Evolutionary conservation across 768 basidiomycete species (phyloP), one percentile per base, ranked within the genome.

Genomic region (Boletus fagicola): DNA sequence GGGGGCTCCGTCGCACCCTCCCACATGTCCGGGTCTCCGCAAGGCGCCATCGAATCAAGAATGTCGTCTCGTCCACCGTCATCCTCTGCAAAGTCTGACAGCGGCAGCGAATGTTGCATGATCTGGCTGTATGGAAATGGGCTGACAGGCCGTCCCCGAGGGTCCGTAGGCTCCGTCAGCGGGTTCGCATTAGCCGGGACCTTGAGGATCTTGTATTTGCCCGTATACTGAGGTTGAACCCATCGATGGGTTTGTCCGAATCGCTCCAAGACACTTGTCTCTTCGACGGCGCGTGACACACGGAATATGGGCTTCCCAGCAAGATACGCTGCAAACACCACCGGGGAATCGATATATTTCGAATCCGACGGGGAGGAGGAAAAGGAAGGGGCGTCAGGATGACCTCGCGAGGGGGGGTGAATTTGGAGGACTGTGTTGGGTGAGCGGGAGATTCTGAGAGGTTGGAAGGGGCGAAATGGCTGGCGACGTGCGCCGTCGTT

Each of bases 91-190:
- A 54, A 26, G 4, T 58, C 61, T 0, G 62, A 57, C 40, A 56
- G 13, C 2, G 62, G 59, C 46, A 72, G 42, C 13, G 70, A 73
- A 16, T 63, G 67, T 42, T 72, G 70, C 64, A 72, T 59, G 22
- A 70, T 70, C 43, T 64, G 67, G 49, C 63, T 64, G 49, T 66
- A 75, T 30, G 85, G 88, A 67, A 81, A 87, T 0, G 88, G 88
- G 52, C 87, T 90, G 43, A 84, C 78, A 1, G 88, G 88, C 12
- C 84, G 76, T 2, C 88, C 87, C 87, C 88, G 88, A n/a, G 75
- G 70, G 26, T 83, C 80, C 70, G 77, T 79, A 38, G 81, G 75
- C 7, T 64, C 72, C 20, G 83, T 83, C 4, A 86, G 84, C 1
- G 87, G 86, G 59, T 86, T 87, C 18, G 70, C 72, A 73, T 88